Evolutionary conservation across 192 early-diverging fungal genomes (phyloP), one percentile per base, ranked within the genome.

Genomic region (Funneliformis mosseae): DNA sequence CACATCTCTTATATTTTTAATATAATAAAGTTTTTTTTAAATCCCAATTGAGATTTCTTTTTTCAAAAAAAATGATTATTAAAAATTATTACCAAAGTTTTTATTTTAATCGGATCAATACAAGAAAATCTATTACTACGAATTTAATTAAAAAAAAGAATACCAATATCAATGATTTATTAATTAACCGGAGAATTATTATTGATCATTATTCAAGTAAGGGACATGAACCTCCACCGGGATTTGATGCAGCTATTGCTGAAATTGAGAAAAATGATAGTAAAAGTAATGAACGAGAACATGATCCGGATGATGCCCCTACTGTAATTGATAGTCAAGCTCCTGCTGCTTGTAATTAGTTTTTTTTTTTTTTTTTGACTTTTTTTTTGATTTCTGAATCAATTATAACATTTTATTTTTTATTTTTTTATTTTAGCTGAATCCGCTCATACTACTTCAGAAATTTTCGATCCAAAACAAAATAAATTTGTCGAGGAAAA

Each of bases 381-480:
- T 1, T 4, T 55, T 67, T 7, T 10, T n/a, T 3, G 5, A 7
- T 63, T 27, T 63, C 9, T 23, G 8, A 8, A 64, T 64, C 9
- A 64, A 64, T 64, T 27, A 64, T 14, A 64, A 64, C n/a, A 2
- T 64, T 27, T 64, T 27, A 33, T 33, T 1, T 64, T 25, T n/a
- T 25, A 23, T 23, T 25, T 66, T 0, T 14, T 8, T 33, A 12
- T 67, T 67, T 14, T 33, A 67, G 64, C 64, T 14, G 64, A 67
- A 33, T 67, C 64, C 14, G 0, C 64, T 12, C 7, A 67, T 2
- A n/a, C 64, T 2, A n/a, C 64, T 16, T 33, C 64, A 33, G 25
- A 67, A 67, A 67, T 33, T 38, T 67, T 67, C 25, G 64, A 67
- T 67, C 64, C 64, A 33, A 38, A 33, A 28, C 9, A 67, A 33